Evolutionary conservation across 495 filamentous ascomycete species (phyloP).

Genomic region (Aspergillus steynii): DNA sequence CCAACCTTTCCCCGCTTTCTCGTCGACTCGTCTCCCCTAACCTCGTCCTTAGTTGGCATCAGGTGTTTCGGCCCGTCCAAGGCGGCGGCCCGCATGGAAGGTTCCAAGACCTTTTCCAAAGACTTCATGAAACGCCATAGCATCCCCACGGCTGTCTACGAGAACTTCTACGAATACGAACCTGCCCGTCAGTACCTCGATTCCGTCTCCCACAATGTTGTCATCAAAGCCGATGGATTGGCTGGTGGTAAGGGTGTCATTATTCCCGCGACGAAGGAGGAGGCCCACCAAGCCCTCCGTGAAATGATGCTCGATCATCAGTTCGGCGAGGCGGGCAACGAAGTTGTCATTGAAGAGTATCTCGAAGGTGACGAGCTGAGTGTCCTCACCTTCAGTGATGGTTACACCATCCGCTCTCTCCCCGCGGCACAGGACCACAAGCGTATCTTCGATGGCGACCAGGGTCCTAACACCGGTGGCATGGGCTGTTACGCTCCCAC

Average conservation of each 20-base stretch:
- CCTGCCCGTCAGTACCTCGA: conserved; percentile 76
- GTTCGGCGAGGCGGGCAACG: conserved; percentile 84
- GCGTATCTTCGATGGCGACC: conserved; percentile 85
- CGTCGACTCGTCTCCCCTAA: not conserved
- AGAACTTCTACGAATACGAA: conserved; percentile 83
- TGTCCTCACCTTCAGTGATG: conserved; percentile 88
- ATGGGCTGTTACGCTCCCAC: conserved; percentile 98
- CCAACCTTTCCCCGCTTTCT: not conserved
- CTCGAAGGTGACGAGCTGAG: conserved; percentile 90
- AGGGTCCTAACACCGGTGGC: conserved; percentile 92
- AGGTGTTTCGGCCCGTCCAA: conserved; percentile 84
- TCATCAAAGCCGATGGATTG: conserved; percentile 85
- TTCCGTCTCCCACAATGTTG: conserved; percentile 69
- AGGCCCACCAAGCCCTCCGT: conserved; percentile 77
- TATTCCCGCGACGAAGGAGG: conserved; percentile 75
- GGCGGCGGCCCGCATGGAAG: conserved; percentile 87
- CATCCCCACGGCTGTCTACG: conserved; percentile 89
- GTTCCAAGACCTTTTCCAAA: conserved; percentile 94
- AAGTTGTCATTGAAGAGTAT: conserved; percentile 96
- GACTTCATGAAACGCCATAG: conserved; percentile 93
- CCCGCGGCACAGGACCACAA: conserved; percentile 97
- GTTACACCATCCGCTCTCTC: conserved; percentile 79
- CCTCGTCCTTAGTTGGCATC: conserved; percentile 60
- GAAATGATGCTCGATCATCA: conserved; percentile 88
- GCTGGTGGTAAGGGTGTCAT: conserved; percentile 93